phyloP scores from a whole-genome alignment of 139 green algal genomes.

The Haematococcus sp. region DNA sequence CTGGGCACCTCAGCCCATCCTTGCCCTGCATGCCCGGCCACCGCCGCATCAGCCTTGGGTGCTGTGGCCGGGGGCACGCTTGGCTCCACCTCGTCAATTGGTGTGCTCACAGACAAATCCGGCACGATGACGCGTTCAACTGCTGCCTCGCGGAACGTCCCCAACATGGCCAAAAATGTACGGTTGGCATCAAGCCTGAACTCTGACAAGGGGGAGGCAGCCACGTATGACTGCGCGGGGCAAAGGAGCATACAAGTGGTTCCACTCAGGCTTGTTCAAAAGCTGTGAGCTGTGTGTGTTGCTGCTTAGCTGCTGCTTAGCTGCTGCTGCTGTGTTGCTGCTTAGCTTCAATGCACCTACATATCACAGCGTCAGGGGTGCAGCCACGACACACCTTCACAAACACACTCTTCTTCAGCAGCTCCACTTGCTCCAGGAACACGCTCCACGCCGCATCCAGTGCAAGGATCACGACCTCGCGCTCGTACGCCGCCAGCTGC shows the following conservation, averaged over 20 bases:
- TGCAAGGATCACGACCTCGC: conserved; percentile 44
- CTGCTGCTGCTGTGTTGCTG: not conserved
- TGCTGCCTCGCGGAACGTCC: conserved; percentile 33
- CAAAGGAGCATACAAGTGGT: not conserved
- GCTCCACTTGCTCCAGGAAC: conserved; percentile 49
- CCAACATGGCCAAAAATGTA: conserved; percentile 38
- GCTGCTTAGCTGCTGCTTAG: not conserved
- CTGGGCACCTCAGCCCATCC: no score
- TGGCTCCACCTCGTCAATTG: not conserved
- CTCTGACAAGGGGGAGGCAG: conserved; percentile 22
- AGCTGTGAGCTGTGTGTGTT: not conserved
- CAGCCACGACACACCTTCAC: conserved; percentile 13
- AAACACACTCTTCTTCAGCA: conserved; percentile 25
- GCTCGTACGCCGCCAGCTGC: conserved; percentile 34
- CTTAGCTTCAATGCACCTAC: not conserved
- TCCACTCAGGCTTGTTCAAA: not conserved
- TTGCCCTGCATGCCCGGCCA: no score
- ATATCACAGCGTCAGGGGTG: not conserved
- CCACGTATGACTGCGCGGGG: not conserved
- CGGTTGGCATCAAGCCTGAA: conserved; percentile 55
- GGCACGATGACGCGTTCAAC: conserved; percentile 36
- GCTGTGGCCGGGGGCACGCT: no score
- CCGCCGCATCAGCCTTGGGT: no score
- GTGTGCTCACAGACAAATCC: conserved; percentile 12
- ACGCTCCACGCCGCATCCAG: conserved; percentile 55